Conservation (phyloP, 176 grass and related monocot species). For the sorghum (Sorghum bicolor) region Sorghum_bicolor_NCBIv3 NC_012871.2:62568501-62569000, state of each 20-base stretch:
- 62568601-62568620: constrained; percentile 57
- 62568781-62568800: constrained; percentile 45
- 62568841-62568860: constrained; percentile 31
- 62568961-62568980: constrained; percentile 46
- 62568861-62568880: constrained; percentile 37
- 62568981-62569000: constrained; percentile 49
- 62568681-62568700: constrained; percentile 25
- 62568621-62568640: constrained; percentile 44
- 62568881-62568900: constrained; percentile 39
- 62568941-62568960: constrained; percentile 42
- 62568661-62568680: constrained; percentile 37
- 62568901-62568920: constrained; percentile 46
- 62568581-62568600: constrained; percentile 49
- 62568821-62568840: constrained; percentile 31
- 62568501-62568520: constrained; percentile 49
- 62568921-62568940: constrained; percentile 34
- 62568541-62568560: constrained; percentile 54
- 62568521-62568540: constrained; percentile 57
- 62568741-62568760: constrained; percentile 48
- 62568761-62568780: constrained; percentile 38
- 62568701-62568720: constrained; percentile 52
- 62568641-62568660: constrained; percentile 39
- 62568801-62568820: constrained; percentile 34
- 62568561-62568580: constrained; percentile 54
- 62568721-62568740: constrained; percentile 43